Evolutionary conservation across 495 filamentous ascomycete species (phyloP).

Genomic region (Penicillium alfredii): DNA sequence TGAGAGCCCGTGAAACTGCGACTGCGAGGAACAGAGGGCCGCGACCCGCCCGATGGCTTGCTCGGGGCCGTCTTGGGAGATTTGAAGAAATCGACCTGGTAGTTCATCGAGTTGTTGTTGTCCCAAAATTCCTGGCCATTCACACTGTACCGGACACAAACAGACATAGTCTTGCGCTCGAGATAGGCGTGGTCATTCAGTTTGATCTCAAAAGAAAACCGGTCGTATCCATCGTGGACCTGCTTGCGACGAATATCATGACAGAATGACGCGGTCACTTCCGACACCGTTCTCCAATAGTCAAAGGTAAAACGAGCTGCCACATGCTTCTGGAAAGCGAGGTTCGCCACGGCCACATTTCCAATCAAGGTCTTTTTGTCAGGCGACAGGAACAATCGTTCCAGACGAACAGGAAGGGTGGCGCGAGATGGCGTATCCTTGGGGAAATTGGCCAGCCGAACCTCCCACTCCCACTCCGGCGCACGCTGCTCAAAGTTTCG

Average conservation of each 20-base stretch:
- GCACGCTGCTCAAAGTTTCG: constrained; percentile 40
- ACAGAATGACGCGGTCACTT: constrained; percentile 82
- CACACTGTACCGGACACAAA: constrained; percentile 86
- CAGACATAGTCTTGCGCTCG: constrained; percentile 80
- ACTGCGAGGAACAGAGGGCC: constrained; percentile 72
- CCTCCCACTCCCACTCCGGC: constrained; percentile 76
- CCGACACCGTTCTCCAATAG: constrained; percentile 96
- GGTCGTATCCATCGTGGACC: constrained; percentile 63
- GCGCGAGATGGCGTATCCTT: constrained; percentile 57
- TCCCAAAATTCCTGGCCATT: constrained; percentile 90
- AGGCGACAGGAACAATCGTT: constrained; percentile 75
- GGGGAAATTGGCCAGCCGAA: constrained; percentile 79
- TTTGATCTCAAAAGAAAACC: constrained; percentile 92
- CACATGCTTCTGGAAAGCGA: constrained; percentile 85
- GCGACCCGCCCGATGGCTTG: constrained; percentile 44
- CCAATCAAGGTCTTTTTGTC: constrained; percentile 85
- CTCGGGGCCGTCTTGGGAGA: constrained; percentile 54
- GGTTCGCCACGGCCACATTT: constrained; percentile 74
- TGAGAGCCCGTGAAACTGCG: constrained; percentile 43
- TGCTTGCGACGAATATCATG: constrained; percentile 68
- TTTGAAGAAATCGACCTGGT: constrained; percentile 86
- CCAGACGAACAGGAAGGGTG: constrained; percentile 63
- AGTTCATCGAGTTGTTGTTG: constrained; percentile 81
- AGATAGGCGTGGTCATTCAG: constrained; percentile 84
- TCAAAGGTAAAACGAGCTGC: constrained; percentile 91